These are phyloP conservation scores for Calamus simplicifolius DNA, from an alignment of 176 grass and related monocot species.

Conservation along the genomic window DNA sequence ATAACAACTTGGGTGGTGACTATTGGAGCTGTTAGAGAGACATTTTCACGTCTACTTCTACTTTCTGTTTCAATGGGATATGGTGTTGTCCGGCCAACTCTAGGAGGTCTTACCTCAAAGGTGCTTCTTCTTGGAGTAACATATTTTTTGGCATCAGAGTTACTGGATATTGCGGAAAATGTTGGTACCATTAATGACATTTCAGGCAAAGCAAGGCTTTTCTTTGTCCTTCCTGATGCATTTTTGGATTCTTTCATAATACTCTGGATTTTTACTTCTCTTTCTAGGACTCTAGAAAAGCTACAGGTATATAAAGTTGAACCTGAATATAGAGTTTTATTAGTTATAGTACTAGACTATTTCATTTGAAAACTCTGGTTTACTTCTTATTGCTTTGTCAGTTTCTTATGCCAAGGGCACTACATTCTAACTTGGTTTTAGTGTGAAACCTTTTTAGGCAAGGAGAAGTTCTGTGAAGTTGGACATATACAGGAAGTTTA, in stretches of 20 bases:
- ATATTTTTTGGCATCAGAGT: constrained; percentile 90
- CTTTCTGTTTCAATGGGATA: constrained; percentile 99
- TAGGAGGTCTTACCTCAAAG: constrained; percentile 93
- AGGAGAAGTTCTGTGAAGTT: constrained; percentile 88
- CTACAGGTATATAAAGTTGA: constrained; percentile 46
- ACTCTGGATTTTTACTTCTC: constrained; percentile 99
- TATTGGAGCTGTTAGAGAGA: constrained; percentile 88
- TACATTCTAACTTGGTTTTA: no score
- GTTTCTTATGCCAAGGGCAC: no score
- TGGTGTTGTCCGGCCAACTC: constrained; percentile 87
- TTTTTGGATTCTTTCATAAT: constrained; percentile 97
- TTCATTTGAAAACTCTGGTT: no score
- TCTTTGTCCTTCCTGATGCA: constrained; percentile 90
- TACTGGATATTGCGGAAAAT: constrained; percentile 83
- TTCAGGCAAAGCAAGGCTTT: constrained; percentile 86
- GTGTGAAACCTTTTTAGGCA: constrained; percentile 34
- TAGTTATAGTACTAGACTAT: not conserved
- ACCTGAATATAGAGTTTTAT: not conserved
- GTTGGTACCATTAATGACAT: constrained; percentile 99
- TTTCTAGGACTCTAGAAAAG: constrained; percentile 91
- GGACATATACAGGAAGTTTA: constrained; percentile 94
- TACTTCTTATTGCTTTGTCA: no score
- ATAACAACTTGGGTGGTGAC: constrained; percentile 99
- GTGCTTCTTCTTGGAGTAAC: constrained; percentile 94
- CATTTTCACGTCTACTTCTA: constrained; percentile 77